phyloP scores from a whole-genome alignment of 164 flowering plant species.

The Vitis cinerea region DNA sequence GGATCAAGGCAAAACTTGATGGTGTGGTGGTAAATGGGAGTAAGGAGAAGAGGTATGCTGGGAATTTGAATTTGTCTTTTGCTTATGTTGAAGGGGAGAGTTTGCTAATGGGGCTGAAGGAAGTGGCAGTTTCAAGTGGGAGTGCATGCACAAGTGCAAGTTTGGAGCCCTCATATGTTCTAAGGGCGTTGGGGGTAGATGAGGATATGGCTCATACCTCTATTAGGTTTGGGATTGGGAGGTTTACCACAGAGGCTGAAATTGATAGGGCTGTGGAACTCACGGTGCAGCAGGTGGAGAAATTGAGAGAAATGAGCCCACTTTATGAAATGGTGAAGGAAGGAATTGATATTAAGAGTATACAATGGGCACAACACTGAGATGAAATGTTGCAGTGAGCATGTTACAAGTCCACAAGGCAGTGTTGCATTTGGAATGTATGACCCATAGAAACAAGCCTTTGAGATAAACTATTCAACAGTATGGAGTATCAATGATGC shows the following conservation, averaged over 20 bases:
- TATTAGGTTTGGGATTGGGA: conserved; percentile 91
- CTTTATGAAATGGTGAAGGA: conserved; percentile 98
- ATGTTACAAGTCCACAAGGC: no score
- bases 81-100: conserved; percentile 98
- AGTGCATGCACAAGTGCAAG: conserved; percentile 96
- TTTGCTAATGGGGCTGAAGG: conserved; percentile 95
- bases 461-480: no score
- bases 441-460: no score
- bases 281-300: conserved; percentile 86
- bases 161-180: conserved; percentile 92
- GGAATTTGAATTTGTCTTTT: conserved; percentile 88
- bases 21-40: conserved; percentile 92
- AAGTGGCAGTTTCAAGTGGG: conserved; percentile 95
- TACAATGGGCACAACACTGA: conserved; percentile 92
- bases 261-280: conserved; percentile 86
- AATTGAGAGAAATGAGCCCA: conserved; percentile 96
- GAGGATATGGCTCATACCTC: conserved; percentile 99
- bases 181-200: conserved; percentile 95
- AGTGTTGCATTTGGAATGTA: no score
- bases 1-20: conserved; percentile 63
- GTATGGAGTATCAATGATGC: no score
- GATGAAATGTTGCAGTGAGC: conserved; percentile 29
- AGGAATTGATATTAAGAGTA: conserved; percentile 87
- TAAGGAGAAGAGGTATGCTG: conserved; percentile 69
- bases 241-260: conserved; percentile 94